Evolutionary conservation across 176 grass and related monocot species (phyloP).

Genomic region (Avena sativa): DNA sequence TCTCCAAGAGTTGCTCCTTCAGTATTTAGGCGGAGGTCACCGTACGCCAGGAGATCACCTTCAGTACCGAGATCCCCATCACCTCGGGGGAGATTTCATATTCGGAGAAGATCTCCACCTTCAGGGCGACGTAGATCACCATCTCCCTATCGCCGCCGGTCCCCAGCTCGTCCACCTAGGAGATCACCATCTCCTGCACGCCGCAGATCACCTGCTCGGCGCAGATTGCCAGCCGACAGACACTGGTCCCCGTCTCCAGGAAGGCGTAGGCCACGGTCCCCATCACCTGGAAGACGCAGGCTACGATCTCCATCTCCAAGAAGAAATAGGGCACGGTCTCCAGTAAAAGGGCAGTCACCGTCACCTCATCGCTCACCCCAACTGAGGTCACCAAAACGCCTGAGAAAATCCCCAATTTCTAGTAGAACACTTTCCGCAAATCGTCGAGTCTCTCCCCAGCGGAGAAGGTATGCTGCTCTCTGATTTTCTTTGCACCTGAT

Average conservation of each 20-base stretch:
- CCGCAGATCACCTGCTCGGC: slow-evolving; percentile 58
- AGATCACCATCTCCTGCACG: slow-evolving; percentile 65
- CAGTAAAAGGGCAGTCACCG: slow-evolving; percentile 26
- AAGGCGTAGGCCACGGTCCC: slow-evolving; percentile 41
- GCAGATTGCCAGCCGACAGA: slow-evolving; percentile 37
- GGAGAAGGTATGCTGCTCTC: slow-evolving; percentile 47
- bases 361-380: slow-evolving; percentile 37
- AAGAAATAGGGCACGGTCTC: slow-evolving; percentile 47
- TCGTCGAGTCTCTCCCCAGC: slow-evolving; percentile 45
- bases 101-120: slow-evolving; percentile 65
- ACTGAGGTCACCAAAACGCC: slow-evolving; percentile 48
- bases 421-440: slow-evolving; percentile 49
- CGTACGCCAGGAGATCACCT: slow-evolving; percentile 58
- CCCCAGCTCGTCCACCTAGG: slow-evolving; percentile 57
- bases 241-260: slow-evolving; percentile 49
- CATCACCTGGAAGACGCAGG: slow-evolving; percentile 46
- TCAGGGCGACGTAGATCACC: slow-evolving; percentile 53
- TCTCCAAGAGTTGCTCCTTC: slow-evolving; percentile 58
- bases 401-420: slow-evolving; percentile 52
- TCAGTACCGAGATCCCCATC: slow-evolving; percentile 59
- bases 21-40: slow-evolving; percentile 56
- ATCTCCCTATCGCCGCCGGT: slow-evolving; percentile 51
- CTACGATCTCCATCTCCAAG: slow-evolving; percentile 42
- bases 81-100: slow-evolving; percentile 45
- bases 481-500: slow-evolving; percentile 24